phyloP scores from a whole-genome alignment of 345 rosid genomes.

The Boechera stricta region DNA sequence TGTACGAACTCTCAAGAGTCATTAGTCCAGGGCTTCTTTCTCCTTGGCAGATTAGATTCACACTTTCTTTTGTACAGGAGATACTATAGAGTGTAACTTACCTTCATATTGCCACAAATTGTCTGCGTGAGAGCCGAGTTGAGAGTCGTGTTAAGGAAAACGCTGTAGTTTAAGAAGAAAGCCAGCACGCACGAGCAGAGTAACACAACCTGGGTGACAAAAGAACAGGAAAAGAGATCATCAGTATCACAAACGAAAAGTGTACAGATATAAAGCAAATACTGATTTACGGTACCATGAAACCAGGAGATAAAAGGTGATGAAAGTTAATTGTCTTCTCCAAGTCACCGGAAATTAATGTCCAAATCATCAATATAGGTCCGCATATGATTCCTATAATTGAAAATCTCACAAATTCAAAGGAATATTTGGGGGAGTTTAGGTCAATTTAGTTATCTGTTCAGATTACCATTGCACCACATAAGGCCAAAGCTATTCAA shows the following conservation, averaged over 20 bases:
- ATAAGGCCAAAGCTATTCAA: constrained; percentile 98
- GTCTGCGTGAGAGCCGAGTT: constrained; percentile 97
- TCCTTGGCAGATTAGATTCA: constrained; percentile 2
- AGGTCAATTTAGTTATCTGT: not conserved
- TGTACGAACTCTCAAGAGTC: not conserved
- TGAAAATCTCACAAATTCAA: constrained; percentile 39
- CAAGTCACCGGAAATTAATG: constrained; percentile 82
- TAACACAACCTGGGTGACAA: constrained; percentile 66
- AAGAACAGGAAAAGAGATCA: constrained; percentile 14
- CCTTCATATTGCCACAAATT: constrained; percentile 98
- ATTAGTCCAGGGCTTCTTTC: constrained; percentile 5
- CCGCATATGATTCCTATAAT: constrained; percentile 76
- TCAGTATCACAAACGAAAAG: constrained; percentile 12
- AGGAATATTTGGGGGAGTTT: constrained; percentile 15
- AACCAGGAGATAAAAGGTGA: constrained; percentile 71
- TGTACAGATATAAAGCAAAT: not conserved
- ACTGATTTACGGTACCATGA: constrained; percentile 62
- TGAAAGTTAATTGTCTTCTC: constrained; percentile 67
- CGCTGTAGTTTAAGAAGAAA: constrained; percentile 93
- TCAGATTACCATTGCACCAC: constrained; percentile 92
- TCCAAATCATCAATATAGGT: constrained; percentile 85
- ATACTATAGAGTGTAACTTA: constrained; percentile 40
- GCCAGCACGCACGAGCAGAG: constrained; percentile 82
- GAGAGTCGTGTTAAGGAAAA: constrained; percentile 94
- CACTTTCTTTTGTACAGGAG: not conserved